Evolutionary conservation across 345 rosid genomes (phyloP).

Genomic region (Geranium rotundifolium): DNA sequence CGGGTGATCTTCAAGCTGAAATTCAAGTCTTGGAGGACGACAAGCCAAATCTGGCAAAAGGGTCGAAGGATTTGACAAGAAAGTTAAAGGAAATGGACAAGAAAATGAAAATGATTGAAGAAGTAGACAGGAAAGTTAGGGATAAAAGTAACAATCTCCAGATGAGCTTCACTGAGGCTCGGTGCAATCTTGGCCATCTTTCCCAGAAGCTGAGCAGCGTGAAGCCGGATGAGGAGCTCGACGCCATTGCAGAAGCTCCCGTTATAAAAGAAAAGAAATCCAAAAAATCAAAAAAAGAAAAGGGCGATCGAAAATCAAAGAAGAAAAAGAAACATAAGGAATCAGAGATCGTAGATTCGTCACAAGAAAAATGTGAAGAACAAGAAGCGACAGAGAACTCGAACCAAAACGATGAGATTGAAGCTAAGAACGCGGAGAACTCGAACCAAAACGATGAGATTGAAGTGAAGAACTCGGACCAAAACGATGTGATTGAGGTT

Average conservation of each 20-base stretch:
- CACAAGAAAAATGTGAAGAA: constrained; percentile 12
- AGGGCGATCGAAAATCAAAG: background rate
- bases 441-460: no score
- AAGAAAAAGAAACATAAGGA: background rate
- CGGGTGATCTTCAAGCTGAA: constrained; percentile 61
- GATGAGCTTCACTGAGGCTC: constrained; percentile 43
- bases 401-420: constrained; percentile 1
- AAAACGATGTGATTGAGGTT: no score
- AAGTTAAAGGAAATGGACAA: constrained; percentile 59
- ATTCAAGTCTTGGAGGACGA: constrained; percentile 55
- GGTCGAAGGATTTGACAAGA: constrained; percentile 27
- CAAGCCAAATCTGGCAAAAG: constrained; percentile 26
- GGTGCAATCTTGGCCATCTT: constrained; percentile 35
- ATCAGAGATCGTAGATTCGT: background rate
- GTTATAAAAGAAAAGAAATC: background rate
- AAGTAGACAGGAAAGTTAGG: constrained; percentile 35
- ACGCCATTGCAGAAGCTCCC: background rate
- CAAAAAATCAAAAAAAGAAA: background rate
- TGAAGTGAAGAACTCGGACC: no score
- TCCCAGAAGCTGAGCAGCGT: constrained; percentile 28
- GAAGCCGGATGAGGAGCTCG: constrained; percentile 21
- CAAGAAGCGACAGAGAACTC: constrained; percentile 9
- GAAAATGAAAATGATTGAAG: constrained; percentile 40
- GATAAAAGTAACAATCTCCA: constrained; percentile 40
- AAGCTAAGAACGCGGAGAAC: no score